A percentile compares a stretch with the other conserved stretches of the same genome.
Conservation (phyloP, 2,329 filamentous ascomycete species). For the Colletotrichum brevisporum region DNA sequence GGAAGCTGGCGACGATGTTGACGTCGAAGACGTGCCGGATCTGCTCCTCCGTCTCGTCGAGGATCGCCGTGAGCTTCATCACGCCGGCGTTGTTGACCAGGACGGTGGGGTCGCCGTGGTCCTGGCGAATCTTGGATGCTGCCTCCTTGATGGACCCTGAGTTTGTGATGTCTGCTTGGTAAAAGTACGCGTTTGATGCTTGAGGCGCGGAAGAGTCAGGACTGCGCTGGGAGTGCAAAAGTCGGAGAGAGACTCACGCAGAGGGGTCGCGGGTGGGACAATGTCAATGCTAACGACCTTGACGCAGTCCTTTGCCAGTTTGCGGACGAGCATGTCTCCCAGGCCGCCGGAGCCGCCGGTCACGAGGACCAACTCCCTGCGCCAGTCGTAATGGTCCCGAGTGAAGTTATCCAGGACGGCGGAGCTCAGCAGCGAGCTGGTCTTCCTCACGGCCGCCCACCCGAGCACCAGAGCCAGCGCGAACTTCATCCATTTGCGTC, state of each 20-base stretch:
- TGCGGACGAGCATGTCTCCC: constrained; percentile 27
- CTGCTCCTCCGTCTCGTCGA: constrained; percentile 55
- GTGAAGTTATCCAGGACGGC: constrained; percentile 35
- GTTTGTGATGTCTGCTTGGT: constrained; percentile 29
- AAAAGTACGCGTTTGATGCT: constrained; percentile 35
- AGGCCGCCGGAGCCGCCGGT: constrained; percentile 35
- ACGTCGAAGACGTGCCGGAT: constrained; percentile 62
- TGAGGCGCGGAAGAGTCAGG: not conserved
- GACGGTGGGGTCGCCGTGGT: constrained; percentile 52
- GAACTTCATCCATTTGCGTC: constrained; percentile 15
- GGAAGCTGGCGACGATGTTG: constrained; percentile 63
- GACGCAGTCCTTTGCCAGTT: constrained; percentile 33
- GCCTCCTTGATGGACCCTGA: constrained; percentile 52
- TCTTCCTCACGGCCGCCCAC: constrained; percentile 7
- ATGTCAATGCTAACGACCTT: constrained; percentile 35
- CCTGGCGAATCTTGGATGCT: constrained; percentile 57
- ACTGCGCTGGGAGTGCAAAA: too few species aligned
- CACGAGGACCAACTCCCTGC: constrained; percentile 50
- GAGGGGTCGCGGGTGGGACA: constrained; percentile 4
- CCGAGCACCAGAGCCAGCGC: constrained; percentile 5
- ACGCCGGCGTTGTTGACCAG: constrained; percentile 58
- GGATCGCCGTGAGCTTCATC: constrained; percentile 50
- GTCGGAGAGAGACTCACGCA: constrained; percentile 8
- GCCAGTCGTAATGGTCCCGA: constrained; percentile 32
- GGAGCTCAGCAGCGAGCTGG: not conserved